Evolutionary conservation across 495 filamentous ascomycete genomes (phyloP), one percentile per base, ranked within the genome.

Genomic region (Copromyces sp.): DNA sequence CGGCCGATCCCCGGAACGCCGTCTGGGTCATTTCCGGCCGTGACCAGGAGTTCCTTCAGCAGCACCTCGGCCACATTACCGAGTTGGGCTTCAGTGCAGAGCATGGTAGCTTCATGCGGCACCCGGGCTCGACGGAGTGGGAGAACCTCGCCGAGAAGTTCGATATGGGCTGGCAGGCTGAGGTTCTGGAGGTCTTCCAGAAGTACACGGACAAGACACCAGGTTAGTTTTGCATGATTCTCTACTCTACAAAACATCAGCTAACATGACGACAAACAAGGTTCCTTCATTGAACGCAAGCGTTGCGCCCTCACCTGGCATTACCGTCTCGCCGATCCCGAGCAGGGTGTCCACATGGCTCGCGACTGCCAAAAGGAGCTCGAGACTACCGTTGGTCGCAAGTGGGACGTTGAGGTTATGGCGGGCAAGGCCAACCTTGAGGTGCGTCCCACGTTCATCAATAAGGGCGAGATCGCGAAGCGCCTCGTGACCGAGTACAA

Each of bases 21-120:
- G 93, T 99, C n/a, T 99, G 95, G 95, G 96, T 99, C 76, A 97
- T 99, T 76, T 95, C 92, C 68, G 95, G 95, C 7, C 89, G 96
- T 68, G 94, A 98, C 76, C 93, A 95, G 72, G 89, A 90, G 14
- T 98, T 98, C 81, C 82, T 99, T 40, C 88, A 91, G 71, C 89
- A 94, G 73, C 93, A 93, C 84, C 89, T 97, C 76, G 94, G 94
- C 35, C 90, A 94, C 81, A 95, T 97, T 70, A 75, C 87, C 2
- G 89, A 91, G 76, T 83, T 99, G 5, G 95, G 95, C 9, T 88
- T 99, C 76, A 94, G 92, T 76, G 95, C 95, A 1, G 95, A 99
- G 82, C 95, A 99, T 79, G 95, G 96, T 37, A 94, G 93, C 76
- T 98, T 98, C 80, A 92, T 98, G 74, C 89, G 92, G 39, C 84